Conservation (phyloP, 306 rosid genomes). For the Cicer bijugum region DNA sequence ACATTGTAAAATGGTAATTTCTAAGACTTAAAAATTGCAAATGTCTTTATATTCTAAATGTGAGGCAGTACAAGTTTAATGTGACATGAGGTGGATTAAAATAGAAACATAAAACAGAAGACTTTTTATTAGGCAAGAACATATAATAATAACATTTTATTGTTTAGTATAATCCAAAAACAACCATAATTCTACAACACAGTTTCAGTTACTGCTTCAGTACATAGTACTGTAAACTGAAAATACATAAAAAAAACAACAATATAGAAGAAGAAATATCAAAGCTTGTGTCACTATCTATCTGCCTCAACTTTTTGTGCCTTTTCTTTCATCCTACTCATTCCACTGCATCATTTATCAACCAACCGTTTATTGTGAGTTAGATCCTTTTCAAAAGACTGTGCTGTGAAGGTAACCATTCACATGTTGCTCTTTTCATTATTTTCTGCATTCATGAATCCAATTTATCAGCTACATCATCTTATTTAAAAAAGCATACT, state of each 20-base stretch:
- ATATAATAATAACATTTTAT: neutral
- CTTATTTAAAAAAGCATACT: neutral
- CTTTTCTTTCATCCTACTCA: conserved; percentile 64
- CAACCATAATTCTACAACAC: neutral
- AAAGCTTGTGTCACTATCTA: conserved; percentile 46
- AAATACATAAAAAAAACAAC: conserved; percentile 29
- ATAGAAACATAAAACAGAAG: neutral
- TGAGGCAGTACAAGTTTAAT: neutral
- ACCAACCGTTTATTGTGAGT: conserved; percentile 41
- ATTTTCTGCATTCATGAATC: neutral
- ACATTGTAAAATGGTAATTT: too few species aligned
- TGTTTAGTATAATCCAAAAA: neutral
- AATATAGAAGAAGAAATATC: conserved; percentile 1
- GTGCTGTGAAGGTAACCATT: neutral
- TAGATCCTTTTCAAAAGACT: conserved; percentile 26
- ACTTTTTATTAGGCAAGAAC: neutral
- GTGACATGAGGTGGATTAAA: neutral
- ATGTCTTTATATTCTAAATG: too few species aligned
- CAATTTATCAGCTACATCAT: neutral
- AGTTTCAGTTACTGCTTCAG: neutral
- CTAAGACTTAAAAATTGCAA: too few species aligned
- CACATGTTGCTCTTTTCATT: conserved; percentile 1
- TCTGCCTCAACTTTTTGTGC: conserved; percentile 38
- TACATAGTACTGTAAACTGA: conserved; percentile 5
- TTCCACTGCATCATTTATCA: conserved; percentile 56